Evolutionary conservation across 345 rosid species (phyloP).

Genomic region (Ceriops zippeliana): DNA sequence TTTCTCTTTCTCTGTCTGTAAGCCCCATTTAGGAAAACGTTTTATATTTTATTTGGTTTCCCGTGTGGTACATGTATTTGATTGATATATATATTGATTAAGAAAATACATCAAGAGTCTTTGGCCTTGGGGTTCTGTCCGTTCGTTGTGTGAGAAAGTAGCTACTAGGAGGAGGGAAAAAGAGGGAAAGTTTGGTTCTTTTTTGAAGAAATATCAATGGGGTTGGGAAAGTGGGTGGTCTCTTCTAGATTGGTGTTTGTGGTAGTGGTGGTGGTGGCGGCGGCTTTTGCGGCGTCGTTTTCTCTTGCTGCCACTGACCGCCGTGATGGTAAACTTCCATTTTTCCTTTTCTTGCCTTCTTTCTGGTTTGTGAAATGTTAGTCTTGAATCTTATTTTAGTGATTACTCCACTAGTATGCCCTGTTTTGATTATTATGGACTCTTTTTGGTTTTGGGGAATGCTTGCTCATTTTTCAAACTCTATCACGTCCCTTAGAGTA

Average conservation of each 20-base stretch:
- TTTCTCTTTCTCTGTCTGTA: not conserved
- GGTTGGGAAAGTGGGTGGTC: slow-evolving; percentile 32
- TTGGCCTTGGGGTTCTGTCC: not conserved
- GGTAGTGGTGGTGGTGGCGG: slow-evolving; percentile 16
- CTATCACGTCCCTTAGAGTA: not conserved
- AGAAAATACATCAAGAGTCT: not conserved
- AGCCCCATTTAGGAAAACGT: not conserved
- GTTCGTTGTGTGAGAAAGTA: slow-evolving; percentile 10
- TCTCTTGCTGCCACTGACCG: slow-evolving; percentile 47
- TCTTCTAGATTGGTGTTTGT: slow-evolving; percentile 27
- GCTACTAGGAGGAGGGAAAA: not conserved
- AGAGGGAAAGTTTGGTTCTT: not conserved
- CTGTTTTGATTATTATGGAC: slow-evolving; percentile 9
- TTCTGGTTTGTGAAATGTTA: not conserved
- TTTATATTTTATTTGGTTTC: not conserved
- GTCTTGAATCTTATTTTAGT: not conserved
- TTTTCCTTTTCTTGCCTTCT: slow-evolving; percentile 9
- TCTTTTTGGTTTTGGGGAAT: not conserved
- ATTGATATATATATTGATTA: not conserved
- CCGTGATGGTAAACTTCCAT: slow-evolving; percentile 49
- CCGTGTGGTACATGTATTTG: not conserved
- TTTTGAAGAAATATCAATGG: slow-evolving; percentile 27
- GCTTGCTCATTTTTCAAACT: not conserved
- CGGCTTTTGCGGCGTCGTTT: slow-evolving; percentile 39
- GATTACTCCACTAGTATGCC: slow-evolving; percentile 1